These are phyloP conservation scores for Candida broadrunensis DNA, from an alignment of 805 yeast genomes.

Conservation along the genomic window DNA sequence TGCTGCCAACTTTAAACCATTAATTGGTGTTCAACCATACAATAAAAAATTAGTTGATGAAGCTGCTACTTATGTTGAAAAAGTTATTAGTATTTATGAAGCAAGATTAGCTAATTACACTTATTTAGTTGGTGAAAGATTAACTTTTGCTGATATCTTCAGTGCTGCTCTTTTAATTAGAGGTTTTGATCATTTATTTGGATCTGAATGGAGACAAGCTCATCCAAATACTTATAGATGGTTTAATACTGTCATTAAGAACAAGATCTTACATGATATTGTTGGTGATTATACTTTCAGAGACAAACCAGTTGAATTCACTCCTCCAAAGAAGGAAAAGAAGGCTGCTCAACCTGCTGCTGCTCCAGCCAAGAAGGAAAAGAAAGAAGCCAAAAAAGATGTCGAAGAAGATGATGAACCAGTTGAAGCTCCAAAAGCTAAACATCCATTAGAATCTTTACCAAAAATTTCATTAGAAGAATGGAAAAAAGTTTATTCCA, in stretches of 20 bases:
- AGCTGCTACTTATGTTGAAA: constrained; percentile 34
- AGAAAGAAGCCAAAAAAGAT: constrained; percentile 28
- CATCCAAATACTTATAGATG: constrained; percentile 69
- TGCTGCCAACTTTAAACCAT: constrained; percentile 54
- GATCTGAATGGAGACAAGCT: constrained; percentile 58
- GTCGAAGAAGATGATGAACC: constrained; percentile 36
- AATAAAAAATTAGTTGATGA: constrained; percentile 68
- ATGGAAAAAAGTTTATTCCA: constrained; percentile 96
- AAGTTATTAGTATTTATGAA: constrained; percentile 47
- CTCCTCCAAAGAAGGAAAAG: constrained; percentile 77
- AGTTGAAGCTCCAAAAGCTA: constrained; percentile 68
- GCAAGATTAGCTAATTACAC: constrained; percentile 57
- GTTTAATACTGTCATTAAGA: constrained; percentile 54
- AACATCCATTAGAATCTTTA: constrained; percentile 86
- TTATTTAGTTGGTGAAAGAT: constrained; percentile 64
- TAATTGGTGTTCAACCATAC: constrained; percentile 67
- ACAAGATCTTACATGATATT: constrained; percentile 47
- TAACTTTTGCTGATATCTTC: constrained; percentile 57
- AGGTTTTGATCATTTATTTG: constrained; percentile 59
- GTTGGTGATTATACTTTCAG: constrained; percentile 54
- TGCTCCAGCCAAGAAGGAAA: constrained; percentile 38
- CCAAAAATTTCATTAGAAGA: constrained; percentile 72
- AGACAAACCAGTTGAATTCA: constrained; percentile 63
- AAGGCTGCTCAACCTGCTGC: constrained; percentile 45
- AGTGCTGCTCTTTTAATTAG: constrained; percentile 48